Evolutionary conservation across 1,284 basidiomycete genomes (phyloP), one percentile per base, ranked within the genome.

Genomic region (Amylostereum areolatum): DNA sequence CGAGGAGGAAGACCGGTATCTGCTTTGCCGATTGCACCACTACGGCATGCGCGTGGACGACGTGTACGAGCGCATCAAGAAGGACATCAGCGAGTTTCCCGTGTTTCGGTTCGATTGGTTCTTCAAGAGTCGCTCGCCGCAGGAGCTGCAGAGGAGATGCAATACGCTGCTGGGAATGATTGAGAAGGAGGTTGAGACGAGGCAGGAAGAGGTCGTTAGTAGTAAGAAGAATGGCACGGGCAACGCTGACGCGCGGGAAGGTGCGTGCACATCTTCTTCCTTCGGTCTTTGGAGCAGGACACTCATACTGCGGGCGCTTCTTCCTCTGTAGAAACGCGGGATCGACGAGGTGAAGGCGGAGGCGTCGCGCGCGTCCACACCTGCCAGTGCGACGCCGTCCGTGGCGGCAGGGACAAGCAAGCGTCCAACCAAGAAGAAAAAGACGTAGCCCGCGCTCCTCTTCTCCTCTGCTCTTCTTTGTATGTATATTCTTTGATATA

Each of bases 61-160:
- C 61, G 89, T 93, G 35, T 98, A 94, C 63, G 96, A 99, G 62
- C 73, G 85, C 46, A 97, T 99, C 72, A 97, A 97, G 77, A 84
- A 87, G 68, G 96, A 99, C 68, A 92, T 99, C 52, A 87, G 86
- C 36, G 92, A 95, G 66, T 96, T 93, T 69, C 92, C 93, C 0
- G 87, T 94, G n/a, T 99, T 99, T 73, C 75, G 93, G 47, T 97
- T 98, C 60, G 94, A 98, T 64, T 98, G 95, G 95, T 99, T 98
- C 74, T 92, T 99, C 78, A 97, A 97, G 75, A 92, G 88, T 55
- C 75, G 97, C 47, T 94, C 91, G 27, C 86, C 92, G 8, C 85
- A 92, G 61, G 97, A 99, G 72, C 72, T 99, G 53, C 84, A 88
- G 58, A 74, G 96, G 57, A 73, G 97, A 48, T 97, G 94, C 59